phyloP scores from a whole-genome alignment of 2,329 filamentous ascomycete genomes.

The Penicillium crustosum region DNA sequence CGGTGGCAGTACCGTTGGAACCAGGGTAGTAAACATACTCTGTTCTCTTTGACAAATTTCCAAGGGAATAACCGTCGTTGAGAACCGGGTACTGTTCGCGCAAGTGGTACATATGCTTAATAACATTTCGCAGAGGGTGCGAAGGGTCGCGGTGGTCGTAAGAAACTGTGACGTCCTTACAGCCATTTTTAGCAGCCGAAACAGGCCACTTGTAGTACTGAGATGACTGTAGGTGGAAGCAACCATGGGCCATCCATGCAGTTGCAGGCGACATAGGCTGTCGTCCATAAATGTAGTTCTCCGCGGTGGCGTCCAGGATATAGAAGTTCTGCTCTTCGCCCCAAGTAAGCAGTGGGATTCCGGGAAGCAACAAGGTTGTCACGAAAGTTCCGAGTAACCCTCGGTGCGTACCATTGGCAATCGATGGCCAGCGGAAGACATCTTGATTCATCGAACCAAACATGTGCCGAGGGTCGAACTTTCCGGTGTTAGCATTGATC shows the following conservation, averaged over 20 bases:
- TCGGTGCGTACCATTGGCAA: conserved; percentile 55
- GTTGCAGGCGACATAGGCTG: conserved; percentile 60
- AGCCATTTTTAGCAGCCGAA: conserved; percentile 53
- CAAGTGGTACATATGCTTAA: conserved; percentile 62
- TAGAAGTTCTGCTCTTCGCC: conserved; percentile 67
- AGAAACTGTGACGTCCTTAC: conserved; percentile 55
- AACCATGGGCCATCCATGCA: conserved; percentile 65
- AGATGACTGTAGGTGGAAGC: conserved; percentile 56
- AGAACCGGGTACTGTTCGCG: conserved; percentile 58
- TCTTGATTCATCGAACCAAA: conserved; percentile 66
- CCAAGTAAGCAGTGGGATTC: conserved; percentile 61
- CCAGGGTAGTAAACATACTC: conserved; percentile 52
- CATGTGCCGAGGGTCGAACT: conserved; percentile 64
- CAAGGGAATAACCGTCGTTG: conserved; percentile 58
- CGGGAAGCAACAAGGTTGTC: conserved; percentile 59
- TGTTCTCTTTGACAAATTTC: conserved; percentile 58
- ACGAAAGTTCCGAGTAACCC: conserved; percentile 60
- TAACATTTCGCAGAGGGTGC: conserved; percentile 59
- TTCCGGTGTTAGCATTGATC: conserved; percentile 59
- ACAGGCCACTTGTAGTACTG: conserved; percentile 61
- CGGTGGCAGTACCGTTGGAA: conserved; percentile 53
- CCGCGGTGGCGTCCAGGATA: conserved; percentile 61
- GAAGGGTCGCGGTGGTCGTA: conserved; percentile 64
- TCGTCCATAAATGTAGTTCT: conserved; percentile 65
- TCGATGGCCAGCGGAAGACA: conserved; percentile 63